Conservation (phyloP, 768 basidiomycete species). For the Cystofilobasidium ferigula region DNA sequence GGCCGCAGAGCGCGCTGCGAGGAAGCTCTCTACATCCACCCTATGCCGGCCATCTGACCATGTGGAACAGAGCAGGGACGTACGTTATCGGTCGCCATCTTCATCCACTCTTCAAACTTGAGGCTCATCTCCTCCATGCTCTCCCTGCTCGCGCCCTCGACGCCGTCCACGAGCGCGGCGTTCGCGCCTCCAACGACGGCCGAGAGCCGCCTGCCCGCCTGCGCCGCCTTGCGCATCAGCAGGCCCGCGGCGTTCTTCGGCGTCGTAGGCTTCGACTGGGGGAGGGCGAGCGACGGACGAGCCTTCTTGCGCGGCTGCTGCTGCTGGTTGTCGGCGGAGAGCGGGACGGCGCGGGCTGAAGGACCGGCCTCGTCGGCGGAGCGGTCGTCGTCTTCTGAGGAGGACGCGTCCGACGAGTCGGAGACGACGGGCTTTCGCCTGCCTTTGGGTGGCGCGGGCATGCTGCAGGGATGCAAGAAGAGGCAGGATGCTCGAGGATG, state of each 20-base stretch:
- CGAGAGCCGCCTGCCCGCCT: not conserved
- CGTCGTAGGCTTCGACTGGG: slow-evolving; percentile 4
- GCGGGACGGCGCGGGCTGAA: not conserved
- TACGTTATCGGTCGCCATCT: slow-evolving; percentile 98
- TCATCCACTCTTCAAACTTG: slow-evolving; percentile 99
- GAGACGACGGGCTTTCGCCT: not conserved
- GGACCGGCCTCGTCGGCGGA: not conserved
- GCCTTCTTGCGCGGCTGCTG: not conserved
- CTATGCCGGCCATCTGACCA: too few relatives aligned
- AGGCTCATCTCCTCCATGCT: slow-evolving; percentile 70
- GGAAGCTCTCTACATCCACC: too few relatives aligned
- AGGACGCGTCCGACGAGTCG: not conserved
- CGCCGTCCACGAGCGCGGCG: not conserved
- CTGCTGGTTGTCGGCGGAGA: not conserved
- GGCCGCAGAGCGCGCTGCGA: too few relatives aligned
- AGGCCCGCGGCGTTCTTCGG: not conserved
- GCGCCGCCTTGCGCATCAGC: slow-evolving; percentile 7
- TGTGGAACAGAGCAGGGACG: slow-evolving; percentile 35
- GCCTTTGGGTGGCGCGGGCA: not conserved
- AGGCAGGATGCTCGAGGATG: not conserved
- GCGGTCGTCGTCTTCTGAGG: not conserved
- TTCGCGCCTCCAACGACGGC: not conserved
- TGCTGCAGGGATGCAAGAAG: not conserved
- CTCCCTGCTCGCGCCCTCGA: slow-evolving; percentile 8
- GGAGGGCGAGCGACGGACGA: slow-evolving; percentile 1